A percentile compares a stretch with the other conserved stretches of the same genome.
These are phyloP conservation scores for Penicillium longicatenatum DNA, from an alignment of 495 filamentous ascomycete species.

Conservation along the genomic window DNA sequence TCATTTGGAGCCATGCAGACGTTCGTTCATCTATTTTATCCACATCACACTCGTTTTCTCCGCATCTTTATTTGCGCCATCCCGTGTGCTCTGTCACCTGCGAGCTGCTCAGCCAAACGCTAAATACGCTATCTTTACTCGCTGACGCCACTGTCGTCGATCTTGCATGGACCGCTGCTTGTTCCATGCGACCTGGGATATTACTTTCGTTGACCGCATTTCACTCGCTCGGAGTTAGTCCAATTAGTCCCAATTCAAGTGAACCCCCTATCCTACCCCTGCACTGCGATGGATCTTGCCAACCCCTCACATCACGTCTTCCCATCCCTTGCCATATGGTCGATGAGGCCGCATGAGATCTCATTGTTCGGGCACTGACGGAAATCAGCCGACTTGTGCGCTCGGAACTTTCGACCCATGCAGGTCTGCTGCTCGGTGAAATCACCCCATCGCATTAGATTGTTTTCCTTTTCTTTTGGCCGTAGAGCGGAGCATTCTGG, in stretches of 20 bases:
- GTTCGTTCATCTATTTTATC: not conserved
- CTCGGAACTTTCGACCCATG: constrained; percentile 19
- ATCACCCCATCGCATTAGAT: constrained; percentile 21
- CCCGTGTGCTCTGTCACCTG: constrained; percentile 26
- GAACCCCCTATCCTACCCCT: constrained; percentile 10
- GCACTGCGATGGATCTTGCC: constrained; percentile 6
- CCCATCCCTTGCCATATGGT: constrained; percentile 19
- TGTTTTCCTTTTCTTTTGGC: constrained; percentile 13
- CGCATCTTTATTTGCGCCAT: constrained; percentile 34
- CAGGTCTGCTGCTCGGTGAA: constrained; percentile 26
- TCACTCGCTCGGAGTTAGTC: constrained; percentile 14
- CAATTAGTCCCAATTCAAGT: constrained; percentile 3
- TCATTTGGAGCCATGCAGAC: not conserved
- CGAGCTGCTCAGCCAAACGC: constrained; percentile 11
- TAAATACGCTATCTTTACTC: constrained; percentile 4
- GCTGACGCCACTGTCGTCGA: constrained; percentile 18
- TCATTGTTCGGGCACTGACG: constrained; percentile 17
- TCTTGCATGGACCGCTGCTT: constrained; percentile 35
- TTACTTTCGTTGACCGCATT: constrained; percentile 14
- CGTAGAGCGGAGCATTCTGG: constrained; percentile 24
- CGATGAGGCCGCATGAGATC: constrained; percentile 18
- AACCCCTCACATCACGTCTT: constrained; percentile 16
- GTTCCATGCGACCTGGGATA: constrained; percentile 24
- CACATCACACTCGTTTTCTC: constrained; percentile 19
- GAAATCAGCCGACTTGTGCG: constrained; percentile 26